Percentiles rank a stretch among this genome's conserved stretches.
These are phyloP conservation scores for Penicillium paradoxum DNA, from an alignment of 495 filamentous ascomycete genomes.

Conservation along the genomic window DNA sequence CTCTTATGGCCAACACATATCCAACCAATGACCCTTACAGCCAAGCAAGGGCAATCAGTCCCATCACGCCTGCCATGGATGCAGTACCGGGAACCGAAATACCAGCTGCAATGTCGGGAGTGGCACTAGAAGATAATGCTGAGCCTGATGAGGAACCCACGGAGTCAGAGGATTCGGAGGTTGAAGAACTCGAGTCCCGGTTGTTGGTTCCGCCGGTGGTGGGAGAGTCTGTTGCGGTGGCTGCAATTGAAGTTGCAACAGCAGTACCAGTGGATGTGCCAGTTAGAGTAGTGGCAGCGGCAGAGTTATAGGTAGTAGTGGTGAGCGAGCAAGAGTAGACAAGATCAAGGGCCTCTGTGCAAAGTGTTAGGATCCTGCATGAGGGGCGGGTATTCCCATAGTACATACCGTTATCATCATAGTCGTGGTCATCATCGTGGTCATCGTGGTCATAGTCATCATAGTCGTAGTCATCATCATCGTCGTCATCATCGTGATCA, in stretches of 20 bases:
- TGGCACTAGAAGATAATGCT: slow-evolving; percentile 10
- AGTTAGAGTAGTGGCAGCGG: slow-evolving; percentile 15
- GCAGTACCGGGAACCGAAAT: slow-evolving; percentile 13
- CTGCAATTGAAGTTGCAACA: neutral
- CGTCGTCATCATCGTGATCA: slow-evolving; percentile 10
- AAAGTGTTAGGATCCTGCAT: neutral
- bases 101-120: slow-evolving; percentile 17
- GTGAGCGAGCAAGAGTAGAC: slow-evolving; percentile 28
- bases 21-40: slow-evolving; percentile 10
- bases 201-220: neutral
- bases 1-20: neutral
- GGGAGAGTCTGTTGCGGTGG: slow-evolving; percentile 5
- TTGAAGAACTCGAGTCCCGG: slow-evolving; percentile 4
- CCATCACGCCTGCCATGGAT: slow-evolving; percentile 19
- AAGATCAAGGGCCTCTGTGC: slow-evolving; percentile 32
- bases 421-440: slow-evolving; percentile 6
- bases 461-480: slow-evolving; percentile 7
- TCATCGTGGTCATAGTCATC: slow-evolving; percentile 11
- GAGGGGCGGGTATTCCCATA: neutral
- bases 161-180: neutral
- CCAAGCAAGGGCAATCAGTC: slow-evolving; percentile 26
- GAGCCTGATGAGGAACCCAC: neutral
- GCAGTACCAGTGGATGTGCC: slow-evolving; percentile 10
- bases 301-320: slow-evolving; percentile 28
- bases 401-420: slow-evolving; percentile 18